A percentile compares a stretch with the other conserved stretches of the same genome.
Evolutionary conservation across 2,329 filamentous ascomycete genomes (phyloP).

Genomic region (Clonostachys rosea): DNA sequence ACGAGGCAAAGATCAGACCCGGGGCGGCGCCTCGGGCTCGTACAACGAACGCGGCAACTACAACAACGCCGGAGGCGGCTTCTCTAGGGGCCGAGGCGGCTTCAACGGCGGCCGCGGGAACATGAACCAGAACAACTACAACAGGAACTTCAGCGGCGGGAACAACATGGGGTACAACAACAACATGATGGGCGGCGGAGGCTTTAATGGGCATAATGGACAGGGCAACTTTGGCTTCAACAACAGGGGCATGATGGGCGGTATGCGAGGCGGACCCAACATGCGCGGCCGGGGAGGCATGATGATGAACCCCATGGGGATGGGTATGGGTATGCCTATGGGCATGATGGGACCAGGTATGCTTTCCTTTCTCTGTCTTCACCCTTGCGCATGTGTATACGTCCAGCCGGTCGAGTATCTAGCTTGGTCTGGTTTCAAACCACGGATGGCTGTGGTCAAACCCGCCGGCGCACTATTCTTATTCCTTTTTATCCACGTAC

Average conservation of each 20-base stretch:
- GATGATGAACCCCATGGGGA: slow-evolving; percentile 46
- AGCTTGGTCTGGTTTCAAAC: no score
- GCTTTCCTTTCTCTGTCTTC: slow-evolving; percentile 15
- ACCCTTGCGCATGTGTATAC: background rate
- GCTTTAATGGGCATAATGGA: slow-evolving; percentile 31
- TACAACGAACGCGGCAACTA: slow-evolving; percentile 43
- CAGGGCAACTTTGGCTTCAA: slow-evolving; percentile 11
- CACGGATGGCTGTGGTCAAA: no score
- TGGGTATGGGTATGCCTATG: slow-evolving; percentile 54
- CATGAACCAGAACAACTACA: slow-evolving; percentile 40
- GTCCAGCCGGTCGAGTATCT: background rate
- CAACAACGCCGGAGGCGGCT: slow-evolving; percentile 45
- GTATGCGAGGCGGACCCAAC: slow-evolving; percentile 43
- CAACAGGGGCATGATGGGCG: slow-evolving; percentile 38
- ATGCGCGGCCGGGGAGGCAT: slow-evolving; percentile 45
- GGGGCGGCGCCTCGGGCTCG: slow-evolving; percentile 42
- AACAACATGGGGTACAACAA: slow-evolving; percentile 39
- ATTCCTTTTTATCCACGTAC: no score
- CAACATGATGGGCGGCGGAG: slow-evolving; percentile 38
- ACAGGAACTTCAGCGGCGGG: slow-evolving; percentile 28
- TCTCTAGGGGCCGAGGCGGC: slow-evolving; percentile 43
- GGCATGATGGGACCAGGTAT: slow-evolving; percentile 47
- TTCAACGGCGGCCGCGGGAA: slow-evolving; percentile 36
- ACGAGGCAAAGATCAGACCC: slow-evolving; percentile 56
- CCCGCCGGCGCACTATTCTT: no score